Evolutionary conservation across 2,329 filamentous ascomycete species (phyloP).

Genomic region (Curvularia eragrostidis): DNA sequence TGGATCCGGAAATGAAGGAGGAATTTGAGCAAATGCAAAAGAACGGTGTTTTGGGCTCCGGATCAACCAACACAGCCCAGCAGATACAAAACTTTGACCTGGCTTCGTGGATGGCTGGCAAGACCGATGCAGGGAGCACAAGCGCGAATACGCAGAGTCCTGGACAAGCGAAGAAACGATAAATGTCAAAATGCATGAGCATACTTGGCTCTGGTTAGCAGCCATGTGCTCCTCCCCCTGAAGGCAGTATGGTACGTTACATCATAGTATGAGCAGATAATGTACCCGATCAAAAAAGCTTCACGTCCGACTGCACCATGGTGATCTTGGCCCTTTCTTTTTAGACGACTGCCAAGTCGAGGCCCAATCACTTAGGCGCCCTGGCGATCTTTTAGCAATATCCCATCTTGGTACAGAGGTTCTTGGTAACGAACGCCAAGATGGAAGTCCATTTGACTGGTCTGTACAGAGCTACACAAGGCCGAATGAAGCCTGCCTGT

Average conservation of each 20-base stretch:
- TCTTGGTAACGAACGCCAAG: background rate
- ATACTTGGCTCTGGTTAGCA: background rate
- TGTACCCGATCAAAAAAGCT: background rate
- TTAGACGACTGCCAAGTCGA: background rate
- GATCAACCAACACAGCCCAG: conserved; percentile 53
- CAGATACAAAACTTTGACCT: conserved; percentile 70
- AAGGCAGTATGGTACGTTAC: background rate
- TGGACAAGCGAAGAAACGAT: conserved; percentile 35
- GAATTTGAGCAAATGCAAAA: conserved; percentile 93
- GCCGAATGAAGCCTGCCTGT: background rate
- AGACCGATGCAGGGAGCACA: conserved; percentile 38
- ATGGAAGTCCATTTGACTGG: background rate
- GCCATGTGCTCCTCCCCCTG: background rate
- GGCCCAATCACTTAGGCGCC: background rate
- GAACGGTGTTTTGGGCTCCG: conserved; percentile 66
- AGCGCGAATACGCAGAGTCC: conserved; percentile 37
- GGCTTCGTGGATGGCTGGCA: conserved; percentile 71
- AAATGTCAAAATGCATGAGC: background rate
- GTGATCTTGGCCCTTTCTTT: background rate
- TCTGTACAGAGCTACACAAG: background rate
- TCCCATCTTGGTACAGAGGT: background rate
- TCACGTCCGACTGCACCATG: background rate
- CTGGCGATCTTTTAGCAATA: conserved; percentile 2
- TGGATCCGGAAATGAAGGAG: conserved; percentile 94
- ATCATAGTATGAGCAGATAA: conserved; percentile 3